phyloP scores from a whole-genome alignment of 495 filamentous ascomycete species.

The Trichoderma gamsii region DNA sequence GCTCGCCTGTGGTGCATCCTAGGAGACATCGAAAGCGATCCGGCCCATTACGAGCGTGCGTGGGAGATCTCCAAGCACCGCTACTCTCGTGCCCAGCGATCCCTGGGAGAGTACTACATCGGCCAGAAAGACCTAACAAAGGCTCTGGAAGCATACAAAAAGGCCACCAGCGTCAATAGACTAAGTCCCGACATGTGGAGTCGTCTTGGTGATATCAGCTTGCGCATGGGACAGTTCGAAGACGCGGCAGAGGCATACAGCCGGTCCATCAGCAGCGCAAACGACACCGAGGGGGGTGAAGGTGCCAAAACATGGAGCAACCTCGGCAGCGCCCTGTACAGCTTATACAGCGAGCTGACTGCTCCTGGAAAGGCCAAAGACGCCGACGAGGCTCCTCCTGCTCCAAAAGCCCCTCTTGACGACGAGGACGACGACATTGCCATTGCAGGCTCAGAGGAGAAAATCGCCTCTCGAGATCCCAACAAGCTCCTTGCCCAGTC shows the following conservation, averaged over 20 bases:
- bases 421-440: slow-evolving; percentile 25
- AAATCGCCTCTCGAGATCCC: slow-evolving; percentile 31
- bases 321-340: slow-evolving; percentile 70
- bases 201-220: slow-evolving; percentile 77
- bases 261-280: slow-evolving; percentile 52
- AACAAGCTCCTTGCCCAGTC: slow-evolving; percentile 64
- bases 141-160: slow-evolving; percentile 70
- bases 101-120: slow-evolving; percentile 72
- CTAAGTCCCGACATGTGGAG: slow-evolving; percentile 82
- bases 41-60: slow-evolving; percentile 69
- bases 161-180: slow-evolving; percentile 70
- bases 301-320: slow-evolving; percentile 95
- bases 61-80: slow-evolving; percentile 80
- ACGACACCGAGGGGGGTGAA: slow-evolving; percentile 64
- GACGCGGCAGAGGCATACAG: slow-evolving; percentile 84
- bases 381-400: slow-evolving; percentile 10
- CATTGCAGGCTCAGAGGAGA: slow-evolving; percentile 17
- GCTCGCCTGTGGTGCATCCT: slow-evolving; percentile 89
- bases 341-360: slow-evolving; percentile 35
- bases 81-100: slow-evolving; percentile 82
- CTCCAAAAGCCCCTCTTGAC: slow-evolving; percentile 23
- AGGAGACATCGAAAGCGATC: slow-evolving; percentile 76
- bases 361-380: slow-evolving; percentile 30
- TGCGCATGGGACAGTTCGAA: slow-evolving; percentile 68
- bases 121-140: slow-evolving; percentile 54